Conservation (phyloP, 495 filamentous ascomycete species). For the Lichina pygmaea region DNA sequence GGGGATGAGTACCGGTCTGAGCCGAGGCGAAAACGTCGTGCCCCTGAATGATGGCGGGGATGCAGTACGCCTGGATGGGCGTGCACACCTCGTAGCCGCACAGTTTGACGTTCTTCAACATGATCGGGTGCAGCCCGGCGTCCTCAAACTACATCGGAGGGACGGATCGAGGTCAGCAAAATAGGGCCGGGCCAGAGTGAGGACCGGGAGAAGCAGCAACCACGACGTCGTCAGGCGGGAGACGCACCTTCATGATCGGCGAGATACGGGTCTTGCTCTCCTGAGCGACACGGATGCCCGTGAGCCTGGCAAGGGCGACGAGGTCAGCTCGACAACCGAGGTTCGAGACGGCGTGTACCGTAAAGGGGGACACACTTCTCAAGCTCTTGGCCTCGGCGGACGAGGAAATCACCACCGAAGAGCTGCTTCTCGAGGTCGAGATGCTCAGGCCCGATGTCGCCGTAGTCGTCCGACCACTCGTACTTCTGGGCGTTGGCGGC, state of each 20-base stretch:
- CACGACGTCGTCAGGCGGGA: not conserved
- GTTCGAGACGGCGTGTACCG: not conserved
- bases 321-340: not conserved
- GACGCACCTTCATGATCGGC: constrained; percentile 21
- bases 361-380: constrained; percentile 13
- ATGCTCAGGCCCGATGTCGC: constrained; percentile 52
- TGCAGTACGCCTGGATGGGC: constrained; percentile 58
- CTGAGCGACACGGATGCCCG: constrained; percentile 26
- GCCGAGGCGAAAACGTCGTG: constrained; percentile 68
- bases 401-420: constrained; percentile 27
- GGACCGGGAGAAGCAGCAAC: constrained; percentile 1
- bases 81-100: constrained; percentile 43
- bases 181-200: not conserved
- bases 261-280: constrained; percentile 25
- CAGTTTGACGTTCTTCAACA: constrained; percentile 50
- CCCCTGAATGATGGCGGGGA: constrained; percentile 46
- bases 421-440: constrained; percentile 42
- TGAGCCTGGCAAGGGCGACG: constrained; percentile 16
- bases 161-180: no score
- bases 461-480: constrained; percentile 63
- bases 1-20: constrained; percentile 49
- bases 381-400: constrained; percentile 18
- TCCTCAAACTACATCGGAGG: constrained; percentile 27
- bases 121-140: constrained; percentile 62
- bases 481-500: constrained; percentile 36